Evolutionary conservation across 352 stramenopile genomes (phyloP).

Genomic region (Pythium apleroticum): DNA sequence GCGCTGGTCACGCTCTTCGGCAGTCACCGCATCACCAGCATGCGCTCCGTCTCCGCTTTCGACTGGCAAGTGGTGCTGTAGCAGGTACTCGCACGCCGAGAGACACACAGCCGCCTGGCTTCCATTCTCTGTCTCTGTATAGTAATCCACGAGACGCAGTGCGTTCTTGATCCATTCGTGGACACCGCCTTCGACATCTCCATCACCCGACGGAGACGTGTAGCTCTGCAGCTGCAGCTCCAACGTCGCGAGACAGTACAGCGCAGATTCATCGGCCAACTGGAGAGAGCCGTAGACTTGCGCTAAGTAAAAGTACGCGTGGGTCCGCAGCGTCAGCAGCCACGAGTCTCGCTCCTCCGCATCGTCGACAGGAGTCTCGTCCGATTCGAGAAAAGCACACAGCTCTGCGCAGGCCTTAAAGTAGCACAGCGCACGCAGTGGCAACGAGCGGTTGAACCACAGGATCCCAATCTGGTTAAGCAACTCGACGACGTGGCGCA

Average conservation of each 20-base stretch:
- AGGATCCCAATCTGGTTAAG: conserved; percentile 69
- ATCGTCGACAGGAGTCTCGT: conserved; percentile 1
- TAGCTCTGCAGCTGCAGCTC: conserved; percentile 48
- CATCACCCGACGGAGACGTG: conserved; percentile 8
- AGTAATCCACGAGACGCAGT: conserved; percentile 60
- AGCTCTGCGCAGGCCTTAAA: conserved; percentile 40
- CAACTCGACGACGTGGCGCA: conserved; percentile 31
- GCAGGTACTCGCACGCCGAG: conserved; percentile 43
- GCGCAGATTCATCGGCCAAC: conserved; percentile 47
- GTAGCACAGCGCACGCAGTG: conserved; percentile 53
- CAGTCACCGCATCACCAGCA: not conserved
- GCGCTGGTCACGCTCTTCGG: conserved; percentile 28
- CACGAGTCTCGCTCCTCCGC: conserved; percentile 8
- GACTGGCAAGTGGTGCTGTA: conserved; percentile 25
- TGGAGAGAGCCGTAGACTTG: conserved; percentile 63
- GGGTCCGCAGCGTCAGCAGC: conserved; percentile 34
- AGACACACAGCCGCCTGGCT: conserved; percentile 52
- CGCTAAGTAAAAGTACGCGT: conserved; percentile 71
- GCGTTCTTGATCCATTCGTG: conserved; percentile 62
- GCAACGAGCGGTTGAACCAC: conserved; percentile 57
- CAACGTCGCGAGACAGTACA: conserved; percentile 63
- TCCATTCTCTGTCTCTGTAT: conserved; percentile 44
- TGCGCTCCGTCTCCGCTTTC: conserved; percentile 8
- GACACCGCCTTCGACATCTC: conserved; percentile 20
- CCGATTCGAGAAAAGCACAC: conserved; percentile 14